Base-by-base conservation (phyloP, 495 filamentous ascomycete genomes). In the Aspergillus homomorphus region DNA sequence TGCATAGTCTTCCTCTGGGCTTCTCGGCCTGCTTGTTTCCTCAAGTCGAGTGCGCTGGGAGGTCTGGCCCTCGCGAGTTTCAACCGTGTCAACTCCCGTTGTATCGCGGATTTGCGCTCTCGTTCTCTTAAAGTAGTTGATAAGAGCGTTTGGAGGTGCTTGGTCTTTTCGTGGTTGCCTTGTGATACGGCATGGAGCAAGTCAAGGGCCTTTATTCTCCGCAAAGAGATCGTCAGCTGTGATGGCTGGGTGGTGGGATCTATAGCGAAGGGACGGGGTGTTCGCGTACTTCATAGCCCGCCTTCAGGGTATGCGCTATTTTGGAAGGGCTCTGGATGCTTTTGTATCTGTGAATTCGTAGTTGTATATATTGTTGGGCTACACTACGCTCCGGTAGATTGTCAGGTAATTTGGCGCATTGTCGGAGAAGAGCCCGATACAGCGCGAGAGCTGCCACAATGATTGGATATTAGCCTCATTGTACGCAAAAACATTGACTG, bases 371-470 rank as follows among this genome's bases (percentile, higher is more conserved):
- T 57, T 70, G 59, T 63, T 75, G 69, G 60, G 81, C 65, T 53
- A 74, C 50, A 48, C 58, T 41, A 60, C 73, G 69, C 71, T 76
- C 64, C 63, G 73, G 67, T 59, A 64, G 57, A 60, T 71, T 54
- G 45, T 79, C 63, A n/a, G 78, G 73, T 51, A 87, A 66, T 53
- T 68, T 74, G 19, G 71, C 66, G 64, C 75, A 84, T 75, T 83
- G 82, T 59, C 80, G 83, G 33, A 91, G 74, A 62, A 94, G 83
- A 28, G 87, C 83, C 62, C 86, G 80, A 69, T 87, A 92, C 53
- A 94, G 85, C 33, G 88, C 83, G 64, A 89, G 76, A 67, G 87
- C 88, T 91, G 61, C n/a, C 21, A 22, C 9, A 42, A 54, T 6
- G 42, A 33, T 1, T 20, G 43, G 58, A 54, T 59, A 60, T 61